Conservation (phyloP, 495 filamentous ascomycete species). For the Neurospora pannonica region DNA sequence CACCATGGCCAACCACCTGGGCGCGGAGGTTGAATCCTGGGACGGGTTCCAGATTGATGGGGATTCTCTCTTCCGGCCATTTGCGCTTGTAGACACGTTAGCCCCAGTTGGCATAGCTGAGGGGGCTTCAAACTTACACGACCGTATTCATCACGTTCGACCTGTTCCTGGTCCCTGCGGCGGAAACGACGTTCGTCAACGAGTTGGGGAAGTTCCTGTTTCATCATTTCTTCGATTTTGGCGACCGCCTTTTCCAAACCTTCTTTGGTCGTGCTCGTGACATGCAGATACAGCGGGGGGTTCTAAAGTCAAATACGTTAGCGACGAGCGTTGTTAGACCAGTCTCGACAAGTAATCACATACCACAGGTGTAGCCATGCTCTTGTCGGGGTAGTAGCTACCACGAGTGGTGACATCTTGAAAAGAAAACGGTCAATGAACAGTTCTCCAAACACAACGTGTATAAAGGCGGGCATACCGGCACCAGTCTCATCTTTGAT, state of each 20-base stretch:
- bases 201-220: slow-evolving; percentile 89
- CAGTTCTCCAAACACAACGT: slow-evolving; percentile 41
- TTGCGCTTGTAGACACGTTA: slow-evolving; percentile 54
- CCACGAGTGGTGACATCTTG: slow-evolving; percentile 99
- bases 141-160: slow-evolving; percentile 93
- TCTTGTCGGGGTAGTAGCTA: slow-evolving; percentile 93
- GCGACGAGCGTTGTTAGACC: neutral
- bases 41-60: slow-evolving; percentile 80
- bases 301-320: slow-evolving; percentile 47
- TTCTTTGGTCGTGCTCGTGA: slow-evolving; percentile 87
- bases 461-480: slow-evolving; percentile 68
- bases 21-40: slow-evolving; percentile 95
- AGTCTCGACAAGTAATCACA: neutral
- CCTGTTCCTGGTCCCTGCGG: slow-evolving; percentile 75
- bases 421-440: slow-evolving; percentile 48
- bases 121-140: slow-evolving; percentile 49
- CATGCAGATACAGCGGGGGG: slow-evolving; percentile 86
- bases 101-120: neutral
- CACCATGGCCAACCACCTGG: slow-evolving; percentile 88
- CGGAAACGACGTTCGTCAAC: slow-evolving; percentile 94
- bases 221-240: slow-evolving; percentile 89
- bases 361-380: slow-evolving; percentile 88
- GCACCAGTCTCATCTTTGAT: slow-evolving; percentile 99
- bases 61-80: slow-evolving; percentile 96
- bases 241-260: slow-evolving; percentile 79